These are phyloP conservation scores for Euphorbia peplus DNA, from an alignment of 345 rosid genomes.

Conservation along the genomic window DNA sequence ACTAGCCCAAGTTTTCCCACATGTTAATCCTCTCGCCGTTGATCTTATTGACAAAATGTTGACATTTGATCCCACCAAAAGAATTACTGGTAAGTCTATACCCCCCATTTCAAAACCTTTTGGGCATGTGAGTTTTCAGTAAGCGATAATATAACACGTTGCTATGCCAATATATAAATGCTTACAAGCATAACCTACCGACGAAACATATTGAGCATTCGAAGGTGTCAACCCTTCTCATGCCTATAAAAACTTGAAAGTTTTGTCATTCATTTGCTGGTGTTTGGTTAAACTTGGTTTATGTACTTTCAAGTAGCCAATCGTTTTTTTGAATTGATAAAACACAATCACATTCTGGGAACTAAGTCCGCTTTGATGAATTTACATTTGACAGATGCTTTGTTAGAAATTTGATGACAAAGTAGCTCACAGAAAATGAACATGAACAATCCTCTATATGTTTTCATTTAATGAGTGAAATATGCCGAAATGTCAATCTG, in stretches of 20 bases:
- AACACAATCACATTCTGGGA: neutral
- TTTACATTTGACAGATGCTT: neutral
- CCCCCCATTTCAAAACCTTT: neutral
- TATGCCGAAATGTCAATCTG: neutral
- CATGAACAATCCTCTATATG: too few species aligned
- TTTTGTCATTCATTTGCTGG: neutral
- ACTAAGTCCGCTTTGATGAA: neutral
- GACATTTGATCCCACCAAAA: slow-evolving; percentile 82
- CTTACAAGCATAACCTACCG: neutral
- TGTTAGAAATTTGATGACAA: neutral
- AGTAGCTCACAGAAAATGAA: neutral
- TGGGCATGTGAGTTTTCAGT: neutral
- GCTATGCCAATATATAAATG: neutral
- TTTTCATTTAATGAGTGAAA: too few species aligned
- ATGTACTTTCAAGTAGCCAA: neutral
- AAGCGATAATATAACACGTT: neutral
- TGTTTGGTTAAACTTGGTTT: neutral
- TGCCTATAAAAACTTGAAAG: neutral
- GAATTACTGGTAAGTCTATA: slow-evolving; percentile 76
- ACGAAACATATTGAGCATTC: neutral
- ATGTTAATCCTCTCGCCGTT: slow-evolving; percentile 72
- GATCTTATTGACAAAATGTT: slow-evolving; percentile 88
- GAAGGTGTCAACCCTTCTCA: neutral
- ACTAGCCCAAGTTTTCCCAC: slow-evolving; percentile 57
- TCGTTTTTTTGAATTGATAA: neutral